Conservation (phyloP, 2,329 filamentous ascomycete species). For the Phoma sp. region DNA sequence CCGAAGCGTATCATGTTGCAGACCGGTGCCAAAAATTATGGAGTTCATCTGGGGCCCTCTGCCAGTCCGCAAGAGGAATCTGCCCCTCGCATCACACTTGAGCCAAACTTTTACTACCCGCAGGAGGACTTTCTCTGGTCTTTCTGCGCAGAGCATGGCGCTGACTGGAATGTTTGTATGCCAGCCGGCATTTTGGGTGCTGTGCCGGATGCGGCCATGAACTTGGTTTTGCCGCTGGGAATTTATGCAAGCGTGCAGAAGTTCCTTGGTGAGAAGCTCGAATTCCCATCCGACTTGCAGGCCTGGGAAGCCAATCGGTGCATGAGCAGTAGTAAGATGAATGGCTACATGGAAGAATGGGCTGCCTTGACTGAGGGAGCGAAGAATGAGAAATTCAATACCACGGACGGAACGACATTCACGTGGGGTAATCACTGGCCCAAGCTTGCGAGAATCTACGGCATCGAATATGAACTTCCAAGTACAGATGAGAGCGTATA, state of each 20-base stretch:
- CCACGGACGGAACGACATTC: conserved; percentile 54
- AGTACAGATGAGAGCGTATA: conserved; percentile 20
- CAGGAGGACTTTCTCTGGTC: conserved; percentile 60
- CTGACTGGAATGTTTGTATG: conserved; percentile 57
- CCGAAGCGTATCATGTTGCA: conserved; percentile 60
- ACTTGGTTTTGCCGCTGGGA: conserved; percentile 57
- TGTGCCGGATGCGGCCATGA: conserved; percentile 60
- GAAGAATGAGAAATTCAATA: conserved; percentile 59
- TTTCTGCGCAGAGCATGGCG: conserved; percentile 51
- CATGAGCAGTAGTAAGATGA: conserved; percentile 57
- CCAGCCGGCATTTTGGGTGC: conserved; percentile 60
- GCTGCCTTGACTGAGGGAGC: conserved; percentile 53
- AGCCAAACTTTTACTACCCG: conserved; percentile 63
- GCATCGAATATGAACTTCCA: conserved; percentile 48
- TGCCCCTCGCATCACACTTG: conserved; percentile 53
- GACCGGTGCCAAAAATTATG: conserved; percentile 63
- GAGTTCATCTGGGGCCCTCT: conserved; percentile 56
- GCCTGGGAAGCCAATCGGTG: conserved; percentile 56
- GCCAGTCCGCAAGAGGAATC: conserved; percentile 56
- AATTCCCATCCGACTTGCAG: conserved; percentile 54
- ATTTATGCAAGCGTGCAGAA: conserved; percentile 60
- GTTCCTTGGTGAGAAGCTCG: conserved; percentile 51
- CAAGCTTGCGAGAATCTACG: conserved; percentile 56
- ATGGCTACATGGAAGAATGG: conserved; percentile 62
- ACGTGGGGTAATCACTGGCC: conserved; percentile 60